Percentiles rank a stretch among this genome's conserved stretches.
These are phyloP conservation scores for Neofusicoccum umdonicola DNA, from an alignment of 2,329 filamentous ascomycete genomes.

Conservation along the genomic window DNA sequence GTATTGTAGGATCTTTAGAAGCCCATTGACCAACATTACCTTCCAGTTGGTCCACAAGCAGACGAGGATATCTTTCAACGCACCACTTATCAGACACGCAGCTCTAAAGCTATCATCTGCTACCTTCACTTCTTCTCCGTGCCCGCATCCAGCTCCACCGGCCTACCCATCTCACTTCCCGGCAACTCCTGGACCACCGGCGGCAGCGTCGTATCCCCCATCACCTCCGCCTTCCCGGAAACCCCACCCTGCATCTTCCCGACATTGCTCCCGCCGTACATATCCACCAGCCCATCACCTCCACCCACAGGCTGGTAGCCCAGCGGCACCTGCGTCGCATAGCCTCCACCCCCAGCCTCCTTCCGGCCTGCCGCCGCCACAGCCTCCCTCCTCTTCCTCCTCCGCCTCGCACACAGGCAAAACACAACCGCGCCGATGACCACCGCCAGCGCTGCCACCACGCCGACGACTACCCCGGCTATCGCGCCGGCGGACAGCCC, in stretches of 20 bases:
- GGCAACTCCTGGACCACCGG: not conserved
- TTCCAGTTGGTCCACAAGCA: too few species aligned
- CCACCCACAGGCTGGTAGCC: not conserved
- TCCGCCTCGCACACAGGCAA: not conserved
- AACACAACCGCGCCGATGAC: not conserved
- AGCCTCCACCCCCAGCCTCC: too few species aligned
- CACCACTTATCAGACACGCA: too few species aligned
- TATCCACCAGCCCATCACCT: not conserved
- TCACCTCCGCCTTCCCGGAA: not conserved
- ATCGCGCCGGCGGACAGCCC: not conserved
- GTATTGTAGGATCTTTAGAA: too few species aligned
- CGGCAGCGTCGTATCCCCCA: not conserved
- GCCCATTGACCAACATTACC: too few species aligned
- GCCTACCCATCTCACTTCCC: not conserved
- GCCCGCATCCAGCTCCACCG: not conserved
- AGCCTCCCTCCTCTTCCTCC: not conserved
- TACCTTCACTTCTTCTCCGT: not conserved
- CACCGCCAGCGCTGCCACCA: not conserved
- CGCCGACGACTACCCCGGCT: not conserved
- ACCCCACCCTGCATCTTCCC: not conserved
- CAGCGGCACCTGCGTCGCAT: not conserved
- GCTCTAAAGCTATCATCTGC: too few species aligned
- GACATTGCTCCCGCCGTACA: not conserved
- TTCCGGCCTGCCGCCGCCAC: not conserved
- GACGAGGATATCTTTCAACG: too few species aligned